Base-by-base conservation (phyloP, 2,329 filamentous ascomycete genomes). In the Xylariaceae sp. region DNA sequence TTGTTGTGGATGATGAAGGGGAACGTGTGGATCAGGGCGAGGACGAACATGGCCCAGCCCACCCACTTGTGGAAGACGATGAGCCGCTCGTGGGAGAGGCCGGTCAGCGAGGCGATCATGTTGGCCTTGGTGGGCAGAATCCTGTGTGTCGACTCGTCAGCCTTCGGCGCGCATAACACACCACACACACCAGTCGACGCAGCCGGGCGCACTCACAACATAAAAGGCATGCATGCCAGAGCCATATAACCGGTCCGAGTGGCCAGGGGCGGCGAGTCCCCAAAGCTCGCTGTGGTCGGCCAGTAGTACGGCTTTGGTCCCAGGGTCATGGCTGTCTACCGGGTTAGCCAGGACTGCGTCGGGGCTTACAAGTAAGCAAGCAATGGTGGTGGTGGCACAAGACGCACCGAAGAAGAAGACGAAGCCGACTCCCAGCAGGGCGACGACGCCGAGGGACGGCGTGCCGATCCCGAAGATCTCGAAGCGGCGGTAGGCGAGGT, bases 11-110 rank as follows among this genome's bases (percentile, higher is more conserved):
- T 56, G 36, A 78, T 67, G 44, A 75, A 78, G 0, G 74, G 74
- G 31, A 77, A 77, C 0, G 72, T 77, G 45, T 79, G 74, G 5
- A 77, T 43, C 4, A 78, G 53, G 0, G 71, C 70, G 1, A 76
- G 57, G 13, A 68, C 56, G 36, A 76, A 74, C 59, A 76, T 72
- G 19, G 68, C 70, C 51, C 70, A 74, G 28, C 63, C 62, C 3
- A 65, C 59, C 68, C 68, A 74, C 31, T 63, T 61, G 44, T 76
- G 71, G 46, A 69, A 72, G n/a, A 71, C 51, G 36, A 75, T 69
- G 2, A 78, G 60, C 35, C 67, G 69, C 45, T 78, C 75, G 37
- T 76, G 71, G 0, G 70, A 64, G 9, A 76, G 58, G 1, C 72
- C 72, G 0, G 72, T 77, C 7, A 75, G 34, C 0, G 58, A 53